These are phyloP conservation scores for Asparagopsis taxiformis DNA, from an alignment of 31 red algal genomes.

Conservation along the genomic window DNA sequence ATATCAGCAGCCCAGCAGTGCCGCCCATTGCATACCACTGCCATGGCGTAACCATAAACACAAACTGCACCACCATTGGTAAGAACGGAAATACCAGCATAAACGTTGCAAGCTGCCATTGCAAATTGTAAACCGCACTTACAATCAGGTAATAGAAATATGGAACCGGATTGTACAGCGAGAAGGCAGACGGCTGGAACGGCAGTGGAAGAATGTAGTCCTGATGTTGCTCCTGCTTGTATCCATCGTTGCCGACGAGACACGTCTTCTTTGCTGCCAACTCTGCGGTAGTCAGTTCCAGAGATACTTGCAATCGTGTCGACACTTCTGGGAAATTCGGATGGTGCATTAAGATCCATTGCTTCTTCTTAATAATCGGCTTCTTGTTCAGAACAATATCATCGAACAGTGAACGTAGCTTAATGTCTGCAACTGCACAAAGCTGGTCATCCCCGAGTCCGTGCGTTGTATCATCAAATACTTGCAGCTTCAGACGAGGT, in stretches of 20 bases:
- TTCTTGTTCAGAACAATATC: constrained; percentile 56
- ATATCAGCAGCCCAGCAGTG: constrained; percentile 56
- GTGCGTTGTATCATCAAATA: constrained; percentile 74
- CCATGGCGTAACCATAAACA: constrained; percentile 81
- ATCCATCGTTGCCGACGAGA: constrained; percentile 54
- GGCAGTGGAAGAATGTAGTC: constrained; percentile 79
- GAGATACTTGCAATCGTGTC: constrained; percentile 52
- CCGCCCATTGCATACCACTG: constrained; percentile 79
- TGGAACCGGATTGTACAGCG: constrained; percentile 81
- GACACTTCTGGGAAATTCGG: constrained; percentile 73
- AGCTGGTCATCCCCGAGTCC: constrained; percentile 74
- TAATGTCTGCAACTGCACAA: constrained; percentile 75
- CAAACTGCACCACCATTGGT: constrained; percentile 73
- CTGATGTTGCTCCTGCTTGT: constrained; percentile 66
- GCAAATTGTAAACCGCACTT: constrained; percentile 57
- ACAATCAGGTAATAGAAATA: constrained; percentile 83
- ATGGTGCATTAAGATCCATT: constrained; percentile 78
- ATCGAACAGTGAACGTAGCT: constrained; percentile 83
- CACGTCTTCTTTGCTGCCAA: constrained; percentile 83
- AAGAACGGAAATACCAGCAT: constrained; percentile 87
- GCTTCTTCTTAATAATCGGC: constrained; percentile 82
- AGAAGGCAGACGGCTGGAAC: constrained; percentile 80
- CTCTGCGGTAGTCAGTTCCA: constrained; percentile 71
- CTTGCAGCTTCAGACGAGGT: constrained; percentile 76
- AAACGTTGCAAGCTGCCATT: constrained; percentile 58